Conservation (phyloP, 2,329 filamentous ascomycete species). For the Ophiostoma novo-ulmi region DNA sequence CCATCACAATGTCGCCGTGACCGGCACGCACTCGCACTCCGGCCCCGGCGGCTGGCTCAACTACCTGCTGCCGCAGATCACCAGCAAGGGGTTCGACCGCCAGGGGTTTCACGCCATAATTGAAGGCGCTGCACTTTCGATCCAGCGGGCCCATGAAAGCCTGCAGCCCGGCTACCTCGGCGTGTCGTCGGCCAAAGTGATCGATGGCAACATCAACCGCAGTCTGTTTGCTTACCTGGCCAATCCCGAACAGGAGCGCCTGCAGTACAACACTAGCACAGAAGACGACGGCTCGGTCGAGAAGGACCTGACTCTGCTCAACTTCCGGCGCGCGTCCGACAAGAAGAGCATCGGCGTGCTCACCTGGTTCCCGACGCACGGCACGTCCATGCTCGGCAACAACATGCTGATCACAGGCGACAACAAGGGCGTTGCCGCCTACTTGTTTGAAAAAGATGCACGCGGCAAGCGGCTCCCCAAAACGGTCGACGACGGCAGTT, state of each 20-base stretch:
- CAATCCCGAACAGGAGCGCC: constrained; percentile 69
- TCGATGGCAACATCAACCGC: constrained; percentile 73
- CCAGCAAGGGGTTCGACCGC: constrained; percentile 76
- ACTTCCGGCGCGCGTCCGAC: constrained; percentile 66
- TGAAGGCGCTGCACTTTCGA: constrained; percentile 72
- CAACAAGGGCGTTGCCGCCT: constrained; percentile 91
- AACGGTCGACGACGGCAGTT: constrained; percentile 55
- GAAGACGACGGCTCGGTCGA: constrained; percentile 45
- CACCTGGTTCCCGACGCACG: constrained; percentile 88
- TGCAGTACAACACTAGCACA: constrained; percentile 51
- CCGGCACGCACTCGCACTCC: constrained; percentile 84
- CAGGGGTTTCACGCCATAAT: constrained; percentile 85
- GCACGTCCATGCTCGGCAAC: constrained; percentile 83
- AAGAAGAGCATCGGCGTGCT: constrained; percentile 71
- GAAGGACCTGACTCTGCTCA: constrained; percentile 72
- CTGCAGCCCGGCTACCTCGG: constrained; percentile 56
- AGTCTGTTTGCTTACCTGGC: constrained; percentile 80
- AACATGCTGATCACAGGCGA: constrained; percentile 90
- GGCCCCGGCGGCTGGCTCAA: constrained; percentile 90
- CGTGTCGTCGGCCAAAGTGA: constrained; percentile 56
- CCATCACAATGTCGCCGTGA: constrained; percentile 77
- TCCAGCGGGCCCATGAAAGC: constrained; percentile 67
- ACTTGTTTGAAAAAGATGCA: constrained; percentile 71
- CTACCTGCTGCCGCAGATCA: constrained; percentile 84
- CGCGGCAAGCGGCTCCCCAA: constrained; percentile 37